Evolutionary conservation across 75 land plant genomes (phyloP).

Genomic region (Gnetum montanum): DNA sequence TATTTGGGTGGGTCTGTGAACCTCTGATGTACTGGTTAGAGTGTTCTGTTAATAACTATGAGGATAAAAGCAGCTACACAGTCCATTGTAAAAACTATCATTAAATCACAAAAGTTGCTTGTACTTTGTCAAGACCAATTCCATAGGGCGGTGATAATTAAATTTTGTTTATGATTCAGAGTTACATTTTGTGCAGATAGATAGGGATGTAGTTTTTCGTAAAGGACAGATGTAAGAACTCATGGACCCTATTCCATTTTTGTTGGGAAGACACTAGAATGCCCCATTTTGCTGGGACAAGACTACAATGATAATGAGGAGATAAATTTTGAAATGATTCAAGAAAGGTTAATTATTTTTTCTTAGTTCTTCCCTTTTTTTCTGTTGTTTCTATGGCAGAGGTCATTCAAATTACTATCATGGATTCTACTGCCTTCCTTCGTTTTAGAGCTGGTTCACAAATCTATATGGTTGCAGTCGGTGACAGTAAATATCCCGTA

Average conservation of each 20-base stretch:
- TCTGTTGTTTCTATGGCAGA: constrained; percentile 20
- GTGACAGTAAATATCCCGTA: constrained; percentile 23
- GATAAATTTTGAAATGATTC: background rate
- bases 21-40: no score
- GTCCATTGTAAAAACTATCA: no score
- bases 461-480: constrained; percentile 44
- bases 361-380: background rate
- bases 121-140: background rate
- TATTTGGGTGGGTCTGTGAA: no score
- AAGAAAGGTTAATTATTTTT: background rate
- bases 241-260: no score
- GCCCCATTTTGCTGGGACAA: no score
- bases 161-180: background rate
- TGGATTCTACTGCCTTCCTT: constrained; percentile 52
- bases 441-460: constrained; percentile 45
- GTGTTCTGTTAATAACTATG: no score
- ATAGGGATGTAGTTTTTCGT: no score
- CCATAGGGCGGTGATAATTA: background rate
- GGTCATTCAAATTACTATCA: constrained; percentile 34
- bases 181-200: background rate
- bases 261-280: no score
- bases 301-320: constrained; percentile 1
- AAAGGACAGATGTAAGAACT: no score
- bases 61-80: no score
- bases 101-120: no score